A percentile compares a stretch with the other conserved stretches of the same genome.
phyloP scores from a whole-genome alignment of 169 alveolate genomes.

The Babesia gibsoni region DNA sequence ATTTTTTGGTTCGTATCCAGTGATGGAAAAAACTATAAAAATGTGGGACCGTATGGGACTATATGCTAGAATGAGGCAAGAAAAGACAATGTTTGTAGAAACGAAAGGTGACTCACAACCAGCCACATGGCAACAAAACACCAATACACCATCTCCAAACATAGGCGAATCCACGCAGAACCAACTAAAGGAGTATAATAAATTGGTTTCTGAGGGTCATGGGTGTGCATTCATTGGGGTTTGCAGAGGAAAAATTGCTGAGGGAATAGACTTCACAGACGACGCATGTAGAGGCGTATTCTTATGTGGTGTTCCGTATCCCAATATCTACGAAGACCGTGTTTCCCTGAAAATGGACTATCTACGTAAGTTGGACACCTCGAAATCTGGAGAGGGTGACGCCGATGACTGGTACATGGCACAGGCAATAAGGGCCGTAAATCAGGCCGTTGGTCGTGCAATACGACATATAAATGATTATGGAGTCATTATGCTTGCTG shows the following conservation, averaged over 20 bases:
- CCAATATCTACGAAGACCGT: conserved; percentile 83
- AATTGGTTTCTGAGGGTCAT: conserved; percentile 56
- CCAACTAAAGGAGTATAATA: conserved; percentile 73
- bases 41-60: conserved; percentile 82
- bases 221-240: conserved; percentile 91
- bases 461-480: conserved; percentile 92
- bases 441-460: conserved; percentile 95
- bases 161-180: conserved; percentile 37
- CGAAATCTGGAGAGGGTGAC: neutral
- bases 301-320: conserved; percentile 90
- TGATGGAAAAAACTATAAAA: conserved; percentile 80
- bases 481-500: conserved; percentile 88
- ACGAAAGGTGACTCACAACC: neutral
- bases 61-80: conserved; percentile 65
- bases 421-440: conserved; percentile 92
- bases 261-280: conserved; percentile 93
- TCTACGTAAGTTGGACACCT: conserved; percentile 61
- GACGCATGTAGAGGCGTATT: conserved; percentile 88
- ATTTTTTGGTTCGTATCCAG: conserved; percentile 82
- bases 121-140: conserved; percentile 72
- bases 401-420: conserved; percentile 85
- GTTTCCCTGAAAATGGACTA: conserved; percentile 87
- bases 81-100: conserved; percentile 72
- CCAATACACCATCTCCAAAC: conserved; percentile 43
- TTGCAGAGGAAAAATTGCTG: conserved; percentile 91